These are phyloP conservation scores for Blastocystis sp. DNA, from an alignment of 352 stramenopile genomes.

Conservation along the genomic window DNA sequence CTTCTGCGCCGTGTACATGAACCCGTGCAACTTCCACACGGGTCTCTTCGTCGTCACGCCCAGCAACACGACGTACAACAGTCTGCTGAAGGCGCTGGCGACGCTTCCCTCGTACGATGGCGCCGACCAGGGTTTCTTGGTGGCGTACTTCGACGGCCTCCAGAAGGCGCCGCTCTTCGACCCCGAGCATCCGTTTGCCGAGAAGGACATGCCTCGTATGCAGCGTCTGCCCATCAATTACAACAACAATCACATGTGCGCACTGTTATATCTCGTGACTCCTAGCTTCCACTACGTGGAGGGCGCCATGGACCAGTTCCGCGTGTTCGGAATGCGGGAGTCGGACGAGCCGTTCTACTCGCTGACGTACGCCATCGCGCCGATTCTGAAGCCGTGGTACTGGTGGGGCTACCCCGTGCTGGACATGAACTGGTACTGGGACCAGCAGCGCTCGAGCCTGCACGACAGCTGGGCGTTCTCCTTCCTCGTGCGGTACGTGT, in stretches of 20 bases:
- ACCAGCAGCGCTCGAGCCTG: conserved; percentile 60
- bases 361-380: conserved; percentile 85
- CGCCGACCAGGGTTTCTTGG: conserved; percentile 84
- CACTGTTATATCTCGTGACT: conserved; percentile 84
- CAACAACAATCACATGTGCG: conserved; percentile 90
- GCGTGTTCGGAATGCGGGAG: conserved; percentile 84
- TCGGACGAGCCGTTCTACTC: conserved; percentile 82
- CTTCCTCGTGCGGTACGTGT: conserved; percentile 11
- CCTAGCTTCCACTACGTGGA: conserved; percentile 85
- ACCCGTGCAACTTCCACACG: conserved; percentile 87
- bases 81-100: conserved; percentile 80
- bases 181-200: conserved; percentile 77
- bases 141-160: conserved; percentile 84
- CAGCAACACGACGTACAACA: conserved; percentile 80
- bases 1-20: conserved; percentile 88
- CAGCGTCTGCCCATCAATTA: conserved; percentile 83
- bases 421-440: conserved; percentile 74
- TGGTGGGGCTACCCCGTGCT: conserved; percentile 72
- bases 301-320: conserved; percentile 83
- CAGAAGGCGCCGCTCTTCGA: conserved; percentile 81
- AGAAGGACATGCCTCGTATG: conserved; percentile 77
- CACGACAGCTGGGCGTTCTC: conserved; percentile 42
- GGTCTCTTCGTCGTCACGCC: conserved; percentile 84
- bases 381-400: conserved; percentile 80
- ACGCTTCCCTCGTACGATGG: conserved; percentile 76